These are phyloP conservation scores for Scolecobasidium constrictum DNA, from an alignment of 2,329 filamentous ascomycete species.

Conservation along the genomic window DNA sequence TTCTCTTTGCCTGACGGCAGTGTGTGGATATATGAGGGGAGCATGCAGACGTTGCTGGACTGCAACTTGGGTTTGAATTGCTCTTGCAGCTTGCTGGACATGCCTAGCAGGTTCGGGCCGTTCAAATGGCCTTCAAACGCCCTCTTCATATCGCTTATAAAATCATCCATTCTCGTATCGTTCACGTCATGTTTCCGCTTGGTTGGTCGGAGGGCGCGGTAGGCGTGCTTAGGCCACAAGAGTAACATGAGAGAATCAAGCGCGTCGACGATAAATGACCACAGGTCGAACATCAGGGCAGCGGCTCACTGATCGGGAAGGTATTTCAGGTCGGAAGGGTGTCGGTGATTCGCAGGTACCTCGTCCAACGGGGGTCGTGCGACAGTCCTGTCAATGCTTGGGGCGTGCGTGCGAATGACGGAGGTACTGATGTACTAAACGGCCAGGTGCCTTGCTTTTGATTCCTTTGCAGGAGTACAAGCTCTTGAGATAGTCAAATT, in stretches of 20 bases:
- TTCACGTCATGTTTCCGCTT: slow-evolving; percentile 22
- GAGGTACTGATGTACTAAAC: too few relatives aligned
- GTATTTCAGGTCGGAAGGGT: neutral
- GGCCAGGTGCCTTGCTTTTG: too few relatives aligned
- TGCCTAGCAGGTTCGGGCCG: slow-evolving; percentile 27
- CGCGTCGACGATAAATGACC: slow-evolving; percentile 26
- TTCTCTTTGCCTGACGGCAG: slow-evolving; percentile 48
- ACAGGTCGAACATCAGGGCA: slow-evolving; percentile 26
- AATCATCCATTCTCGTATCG: slow-evolving; percentile 37
- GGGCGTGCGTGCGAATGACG: too few relatives aligned
- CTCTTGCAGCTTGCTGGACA: slow-evolving; percentile 33
- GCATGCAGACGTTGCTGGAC: slow-evolving; percentile 49
- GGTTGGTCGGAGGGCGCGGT: slow-evolving; percentile 22
- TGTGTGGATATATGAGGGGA: slow-evolving; percentile 53
- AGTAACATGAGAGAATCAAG: slow-evolving; percentile 28
- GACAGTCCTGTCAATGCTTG: neutral
- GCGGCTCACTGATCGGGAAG: neutral
- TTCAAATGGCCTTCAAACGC: slow-evolving; percentile 34
- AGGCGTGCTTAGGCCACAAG: slow-evolving; percentile 18
- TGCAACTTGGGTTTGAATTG: slow-evolving; percentile 46
- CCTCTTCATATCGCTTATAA: slow-evolving; percentile 30
- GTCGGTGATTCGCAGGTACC: neutral
- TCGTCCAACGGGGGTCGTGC: neutral
- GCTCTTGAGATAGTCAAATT: too few relatives aligned
- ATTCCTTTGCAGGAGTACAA: too few relatives aligned